phyloP scores from a whole-genome alignment of 768 basidiomycete genomes.

The Chalciporus chontae region DNA sequence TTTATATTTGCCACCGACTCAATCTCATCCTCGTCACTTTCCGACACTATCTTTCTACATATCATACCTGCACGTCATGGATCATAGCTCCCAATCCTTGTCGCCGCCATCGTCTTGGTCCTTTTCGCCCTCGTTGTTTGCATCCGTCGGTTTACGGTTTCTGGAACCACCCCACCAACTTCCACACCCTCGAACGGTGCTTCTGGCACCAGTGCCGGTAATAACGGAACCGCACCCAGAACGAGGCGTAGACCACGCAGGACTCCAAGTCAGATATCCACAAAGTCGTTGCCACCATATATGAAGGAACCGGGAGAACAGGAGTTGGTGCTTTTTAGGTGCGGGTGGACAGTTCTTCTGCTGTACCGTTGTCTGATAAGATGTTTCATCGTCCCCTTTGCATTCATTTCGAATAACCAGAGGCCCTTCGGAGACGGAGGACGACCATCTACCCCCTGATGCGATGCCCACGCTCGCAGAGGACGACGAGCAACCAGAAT shows the following conservation, averaged over 20 bases:
- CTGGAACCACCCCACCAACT: background rate
- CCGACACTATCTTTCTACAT: background rate
- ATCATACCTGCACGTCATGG: background rate
- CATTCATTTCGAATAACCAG: conserved; percentile 11
- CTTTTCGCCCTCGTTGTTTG: conserved; percentile 22
- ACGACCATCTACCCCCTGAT: conserved; percentile 10
- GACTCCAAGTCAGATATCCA: conserved; percentile 80
- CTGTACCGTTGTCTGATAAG: background rate
- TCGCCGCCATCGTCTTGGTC: conserved; percentile 18
- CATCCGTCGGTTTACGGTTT: conserved; percentile 15
- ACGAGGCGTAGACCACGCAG: conserved; percentile 40
- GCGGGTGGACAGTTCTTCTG: conserved; percentile 9
- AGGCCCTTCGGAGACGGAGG: conserved; percentile 26
- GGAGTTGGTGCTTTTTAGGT: conserved; percentile 69
- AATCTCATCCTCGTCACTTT: background rate
- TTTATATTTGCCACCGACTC: background rate
- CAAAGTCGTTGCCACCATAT: conserved; percentile 71
- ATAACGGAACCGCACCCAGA: conserved; percentile 7
- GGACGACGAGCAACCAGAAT: conserved; percentile 19
- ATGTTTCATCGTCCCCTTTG: background rate
- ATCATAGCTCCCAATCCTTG: conserved; percentile 28
- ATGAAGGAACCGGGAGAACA: conserved; percentile 83
- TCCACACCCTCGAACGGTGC: background rate
- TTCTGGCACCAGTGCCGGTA: conserved; percentile 6
- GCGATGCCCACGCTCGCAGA: conserved; percentile 19